Evolutionary conservation across 1,284 basidiomycete species (phyloP).

Genomic region (Ustilago hordei): DNA sequence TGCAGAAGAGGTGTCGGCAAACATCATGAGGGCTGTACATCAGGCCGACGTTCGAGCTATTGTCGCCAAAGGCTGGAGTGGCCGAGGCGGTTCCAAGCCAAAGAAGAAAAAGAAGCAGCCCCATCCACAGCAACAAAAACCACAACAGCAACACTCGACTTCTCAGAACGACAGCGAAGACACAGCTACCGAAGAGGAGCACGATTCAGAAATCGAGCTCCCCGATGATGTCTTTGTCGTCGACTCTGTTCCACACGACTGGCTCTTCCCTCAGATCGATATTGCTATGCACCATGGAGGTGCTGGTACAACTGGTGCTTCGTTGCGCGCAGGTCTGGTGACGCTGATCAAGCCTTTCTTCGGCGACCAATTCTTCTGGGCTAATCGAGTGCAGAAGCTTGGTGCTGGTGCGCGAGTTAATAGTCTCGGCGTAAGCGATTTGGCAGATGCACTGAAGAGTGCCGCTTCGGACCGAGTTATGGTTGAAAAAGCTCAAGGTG

Average conservation of each 20-base stretch:
- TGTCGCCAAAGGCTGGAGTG: constrained; percentile 68
- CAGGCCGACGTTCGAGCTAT: constrained; percentile 62
- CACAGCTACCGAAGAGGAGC: constrained; percentile 31
- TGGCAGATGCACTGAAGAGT: constrained; percentile 44
- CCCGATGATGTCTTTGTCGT: constrained; percentile 66
- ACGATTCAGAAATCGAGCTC: constrained; percentile 63
- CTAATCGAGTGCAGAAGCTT: constrained; percentile 56
- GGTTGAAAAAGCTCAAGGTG: constrained; percentile 59
- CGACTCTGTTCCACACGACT: constrained; percentile 60
- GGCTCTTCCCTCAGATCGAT: constrained; percentile 50
- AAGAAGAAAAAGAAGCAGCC: constrained; percentile 36
- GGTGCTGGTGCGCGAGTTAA: constrained; percentile 56
- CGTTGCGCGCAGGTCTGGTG: constrained; percentile 59
- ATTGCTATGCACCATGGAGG: constrained; percentile 75
- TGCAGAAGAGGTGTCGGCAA: constrained; percentile 66
- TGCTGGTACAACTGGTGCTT: constrained; percentile 76
- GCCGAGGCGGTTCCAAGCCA: constrained; percentile 37
- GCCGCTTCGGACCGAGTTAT: constrained; percentile 57
- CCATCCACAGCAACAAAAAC: constrained; percentile 3
- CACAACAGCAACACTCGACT: not conserved
- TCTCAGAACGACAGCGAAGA: constrained; percentile 29
- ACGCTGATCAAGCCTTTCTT: constrained; percentile 67
- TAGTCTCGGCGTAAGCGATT: constrained; percentile 33
- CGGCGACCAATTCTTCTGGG: constrained; percentile 68
- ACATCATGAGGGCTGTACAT: constrained; percentile 57